A percentile compares a stretch with the other conserved stretches of the same genome.
Conservation (phyloP, 345 rosid genomes). For the Geranium brycei region DNA sequence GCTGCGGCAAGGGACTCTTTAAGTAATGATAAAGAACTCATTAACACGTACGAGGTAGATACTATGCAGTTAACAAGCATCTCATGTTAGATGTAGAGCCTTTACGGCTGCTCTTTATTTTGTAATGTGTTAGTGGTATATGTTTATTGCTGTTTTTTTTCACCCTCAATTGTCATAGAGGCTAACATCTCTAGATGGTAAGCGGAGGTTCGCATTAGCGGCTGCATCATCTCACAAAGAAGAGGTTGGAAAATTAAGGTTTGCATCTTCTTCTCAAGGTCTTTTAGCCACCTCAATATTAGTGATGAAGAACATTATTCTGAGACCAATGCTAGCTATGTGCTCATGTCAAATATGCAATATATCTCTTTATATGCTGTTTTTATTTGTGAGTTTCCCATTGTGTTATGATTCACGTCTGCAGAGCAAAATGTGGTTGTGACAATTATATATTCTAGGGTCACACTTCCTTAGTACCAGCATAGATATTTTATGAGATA, state of each 20-base stretch:
- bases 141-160: background rate
- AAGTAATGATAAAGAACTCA: conserved; percentile 90
- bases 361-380: background rate
- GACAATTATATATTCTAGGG: background rate
- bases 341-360: background rate
- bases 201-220: conserved; percentile 93
- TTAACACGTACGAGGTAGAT: conserved; percentile 84
- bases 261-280: conserved; percentile 14
- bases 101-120: background rate
- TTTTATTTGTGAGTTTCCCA: background rate
- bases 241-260: conserved; percentile 93
- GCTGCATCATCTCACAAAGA: conserved; percentile 80
- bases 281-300: background rate
- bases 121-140: too few species aligned
- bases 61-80: conserved; percentile 4
- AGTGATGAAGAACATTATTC: background rate
- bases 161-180: conserved; percentile 36
- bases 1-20: conserved; percentile 82
- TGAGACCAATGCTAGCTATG: background rate
- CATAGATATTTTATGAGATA: background rate
- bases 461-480: background rate
- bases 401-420: background rate
- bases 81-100: background rate
- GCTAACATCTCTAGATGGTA: conserved; percentile 95
- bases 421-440: background rate